Evolutionary conservation across 495 filamentous ascomycete species (phyloP).

Genomic region (Neurospora pannonica): DNA sequence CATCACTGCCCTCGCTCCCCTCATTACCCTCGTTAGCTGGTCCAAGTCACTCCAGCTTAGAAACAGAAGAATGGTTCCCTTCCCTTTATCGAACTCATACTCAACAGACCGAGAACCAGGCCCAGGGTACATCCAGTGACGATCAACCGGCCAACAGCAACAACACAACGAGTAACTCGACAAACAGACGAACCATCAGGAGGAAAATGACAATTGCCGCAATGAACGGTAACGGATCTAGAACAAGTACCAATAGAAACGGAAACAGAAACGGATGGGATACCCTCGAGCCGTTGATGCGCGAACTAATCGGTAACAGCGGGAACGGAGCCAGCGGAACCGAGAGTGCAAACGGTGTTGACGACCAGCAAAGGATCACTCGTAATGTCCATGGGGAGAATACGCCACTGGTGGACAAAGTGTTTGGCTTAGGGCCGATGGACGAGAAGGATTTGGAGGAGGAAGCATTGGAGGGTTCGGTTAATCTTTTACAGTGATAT

Average conservation of each 20-base stretch:
- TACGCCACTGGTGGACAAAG: background rate
- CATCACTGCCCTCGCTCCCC: background rate
- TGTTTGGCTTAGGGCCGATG: background rate
- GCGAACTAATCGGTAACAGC: slow-evolving; percentile 2
- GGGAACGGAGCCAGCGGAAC: background rate
- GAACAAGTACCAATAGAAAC: background rate
- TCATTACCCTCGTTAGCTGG: background rate
- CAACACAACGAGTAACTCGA: background rate
- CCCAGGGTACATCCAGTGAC: background rate
- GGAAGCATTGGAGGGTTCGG: background rate
- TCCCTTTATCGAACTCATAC: background rate
- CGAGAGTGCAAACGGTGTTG: background rate
- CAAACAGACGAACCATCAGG: background rate
- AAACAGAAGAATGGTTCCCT: background rate
- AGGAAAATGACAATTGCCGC: background rate
- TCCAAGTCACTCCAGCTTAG: background rate
- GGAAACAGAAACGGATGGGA: slow-evolving; percentile 1
- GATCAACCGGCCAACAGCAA: background rate
- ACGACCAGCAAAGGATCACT: background rate
- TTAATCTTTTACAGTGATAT: background rate
- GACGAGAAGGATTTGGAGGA: background rate
- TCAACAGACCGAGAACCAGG: background rate
- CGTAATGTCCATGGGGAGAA: background rate
- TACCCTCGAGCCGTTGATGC: slow-evolving; percentile 13
- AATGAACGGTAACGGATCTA: background rate